A percentile compares a stretch with the other conserved stretches of the same genome.
These are phyloP conservation scores for Mucor racemosus DNA, from an alignment of 371 early-diverging fungal genomes.

Conservation along the genomic window DNA sequence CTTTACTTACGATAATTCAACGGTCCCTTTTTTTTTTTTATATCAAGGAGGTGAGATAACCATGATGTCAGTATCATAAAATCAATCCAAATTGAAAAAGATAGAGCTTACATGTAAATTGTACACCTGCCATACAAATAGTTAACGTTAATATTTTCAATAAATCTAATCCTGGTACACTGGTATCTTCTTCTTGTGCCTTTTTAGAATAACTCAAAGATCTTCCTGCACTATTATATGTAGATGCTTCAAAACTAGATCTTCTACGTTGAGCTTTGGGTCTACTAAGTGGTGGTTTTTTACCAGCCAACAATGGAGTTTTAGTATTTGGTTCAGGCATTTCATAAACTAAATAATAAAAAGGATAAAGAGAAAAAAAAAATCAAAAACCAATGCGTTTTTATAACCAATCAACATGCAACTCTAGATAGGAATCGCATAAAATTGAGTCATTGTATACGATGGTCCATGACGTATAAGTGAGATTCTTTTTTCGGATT, in stretches of 20 bases:
- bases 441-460: slow-evolving; percentile 2
- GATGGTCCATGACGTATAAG: not conserved
- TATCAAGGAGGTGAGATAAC: slow-evolving; percentile 13
- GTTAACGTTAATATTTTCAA: slow-evolving; percentile 38
- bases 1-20: slow-evolving; percentile 54
- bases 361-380: slow-evolving; percentile 8
- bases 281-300: slow-evolving; percentile 34
- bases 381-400: not conserved
- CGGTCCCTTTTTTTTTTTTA: slow-evolving; percentile 44
- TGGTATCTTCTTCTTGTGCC: slow-evolving; percentile 11
- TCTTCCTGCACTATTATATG: slow-evolving; percentile 28
- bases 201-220: slow-evolving; percentile 23
- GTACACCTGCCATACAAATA: slow-evolving; percentile 61
- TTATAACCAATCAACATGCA: not conserved
- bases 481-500: no score
- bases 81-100: not conserved
- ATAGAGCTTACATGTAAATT: slow-evolving; percentile 60
- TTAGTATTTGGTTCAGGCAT: slow-evolving; percentile 30
- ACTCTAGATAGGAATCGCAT: not conserved
- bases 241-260: slow-evolving; percentile 33
- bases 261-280: slow-evolving; percentile 28
- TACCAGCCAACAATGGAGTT: slow-evolving; percentile 26
- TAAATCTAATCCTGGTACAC: slow-evolving; percentile 26
- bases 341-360: not conserved
- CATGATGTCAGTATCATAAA: slow-evolving; percentile 18